phyloP scores from a whole-genome alignment of 2,329 filamentous ascomycete genomes.

The Alternaria incomplexa region DNA sequence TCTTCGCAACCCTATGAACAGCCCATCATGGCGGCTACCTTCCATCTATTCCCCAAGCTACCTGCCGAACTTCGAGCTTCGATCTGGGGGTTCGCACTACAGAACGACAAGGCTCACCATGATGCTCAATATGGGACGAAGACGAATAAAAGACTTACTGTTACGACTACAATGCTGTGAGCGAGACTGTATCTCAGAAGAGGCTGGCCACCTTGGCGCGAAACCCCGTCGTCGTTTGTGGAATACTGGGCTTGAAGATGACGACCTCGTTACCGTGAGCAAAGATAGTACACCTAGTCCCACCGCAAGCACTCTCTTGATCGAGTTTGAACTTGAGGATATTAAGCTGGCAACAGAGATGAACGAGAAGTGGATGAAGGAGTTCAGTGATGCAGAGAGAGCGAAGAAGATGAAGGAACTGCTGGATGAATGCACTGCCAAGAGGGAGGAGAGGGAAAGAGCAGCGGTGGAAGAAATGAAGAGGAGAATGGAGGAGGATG shows the following conservation, averaged over 20 bases:
- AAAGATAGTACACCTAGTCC: background rate
- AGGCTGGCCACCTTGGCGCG: background rate
- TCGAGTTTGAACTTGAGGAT: background rate
- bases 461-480: background rate
- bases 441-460: background rate
- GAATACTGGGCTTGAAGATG: background rate
- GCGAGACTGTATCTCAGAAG: background rate
- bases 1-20: background rate
- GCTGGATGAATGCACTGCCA: background rate
- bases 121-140: background rate
- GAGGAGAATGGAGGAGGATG: background rate
- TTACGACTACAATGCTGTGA: background rate
- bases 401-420: background rate
- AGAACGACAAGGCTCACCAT: background rate
- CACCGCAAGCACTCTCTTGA: background rate
- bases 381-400: background rate
- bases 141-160: background rate
- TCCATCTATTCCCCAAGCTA: background rate
- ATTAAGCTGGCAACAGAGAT: background rate
- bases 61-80: conserved; percentile 6
- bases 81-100: background rate
- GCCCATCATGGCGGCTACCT: background rate
- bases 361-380: background rate
- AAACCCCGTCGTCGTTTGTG: background rate
- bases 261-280: background rate